Evolutionary conservation across 805 yeast species (phyloP), one percentile per base, ranked within the genome.

Genomic region (Metschnikowia borealis): DNA sequence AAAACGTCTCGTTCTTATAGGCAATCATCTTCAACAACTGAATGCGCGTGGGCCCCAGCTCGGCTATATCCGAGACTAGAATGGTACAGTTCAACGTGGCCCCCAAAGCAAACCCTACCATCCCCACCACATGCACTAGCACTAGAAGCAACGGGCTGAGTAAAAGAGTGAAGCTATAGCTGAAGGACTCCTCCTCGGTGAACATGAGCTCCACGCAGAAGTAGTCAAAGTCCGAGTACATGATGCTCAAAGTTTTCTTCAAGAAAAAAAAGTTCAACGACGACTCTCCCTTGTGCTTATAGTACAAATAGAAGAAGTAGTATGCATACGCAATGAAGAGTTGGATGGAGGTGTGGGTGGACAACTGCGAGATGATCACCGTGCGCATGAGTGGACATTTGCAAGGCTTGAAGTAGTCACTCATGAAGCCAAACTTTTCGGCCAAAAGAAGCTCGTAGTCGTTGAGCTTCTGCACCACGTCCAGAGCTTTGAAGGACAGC

Each of bases 231-330:
- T 62, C 66, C 23, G 42, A 35, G 42, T 51, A 56, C 14, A 55
- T 31, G 6, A 55, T 44, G 29, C 50, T 41, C 10, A 55, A 14
- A 14, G 56, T 35, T 46, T 62, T 62, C 18, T 57, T 54, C 20
- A 56, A 42, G 45, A 58, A 62, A 41, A 54, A 53, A 29, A 47
- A 58, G 26, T 59, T 57, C 33, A 55, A 47, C 7, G 52, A 53
- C 3, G 18, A 26, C 41, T 55, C 44, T 1, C 55, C 55, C 41
- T 51, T 54, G 46, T 49, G 50, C 32, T 54, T 50, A 49, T 57
- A 62, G 51, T 58, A 58, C 10, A 58, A 45, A 46, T 56, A 51
- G 34, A 62, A 53, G 52, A 57, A 62, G 41, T 47, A 57, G 42
- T 58, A 55, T 17, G 58, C 46, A 32, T 51, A 52, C 8, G 56